Conservation (phyloP, 1,284 basidiomycete genomes). For the Testicularia cyperi region DNA sequence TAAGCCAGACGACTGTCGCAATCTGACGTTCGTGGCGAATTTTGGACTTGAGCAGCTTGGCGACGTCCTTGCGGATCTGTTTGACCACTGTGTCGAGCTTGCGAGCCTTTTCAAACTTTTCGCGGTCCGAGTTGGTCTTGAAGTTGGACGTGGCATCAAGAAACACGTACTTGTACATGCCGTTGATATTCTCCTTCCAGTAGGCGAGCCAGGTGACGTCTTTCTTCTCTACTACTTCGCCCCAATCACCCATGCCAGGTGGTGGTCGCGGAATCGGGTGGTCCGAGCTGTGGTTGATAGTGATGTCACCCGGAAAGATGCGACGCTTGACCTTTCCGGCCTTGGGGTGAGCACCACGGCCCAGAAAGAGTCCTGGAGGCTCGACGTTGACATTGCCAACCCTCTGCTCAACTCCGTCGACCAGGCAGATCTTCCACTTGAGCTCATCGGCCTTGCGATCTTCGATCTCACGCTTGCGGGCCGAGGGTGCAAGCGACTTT, state of each 20-base stretch:
- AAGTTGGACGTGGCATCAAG: constrained; percentile 56
- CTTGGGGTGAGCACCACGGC: constrained; percentile 96
- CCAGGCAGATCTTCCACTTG: constrained; percentile 78
- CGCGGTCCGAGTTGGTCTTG: constrained; percentile 58
- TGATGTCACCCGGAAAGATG: constrained; percentile 55
- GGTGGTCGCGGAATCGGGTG: constrained; percentile 55
- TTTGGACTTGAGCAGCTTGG: constrained; percentile 55
- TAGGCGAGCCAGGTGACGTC: constrained; percentile 58
- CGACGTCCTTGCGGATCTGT: constrained; percentile 50
- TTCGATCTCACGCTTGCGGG: constrained; percentile 69
- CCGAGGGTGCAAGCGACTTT: constrained; percentile 72
- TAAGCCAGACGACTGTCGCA: constrained; percentile 59
- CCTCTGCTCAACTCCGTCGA: constrained; percentile 96
- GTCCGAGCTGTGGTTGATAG: constrained; percentile 57
- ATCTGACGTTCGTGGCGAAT: constrained; percentile 53
- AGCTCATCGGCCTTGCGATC: constrained; percentile 82
- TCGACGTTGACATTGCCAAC: constrained; percentile 97
- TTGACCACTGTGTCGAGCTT: constrained; percentile 54
- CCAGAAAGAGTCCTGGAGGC: constrained; percentile 94
- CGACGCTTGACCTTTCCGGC: constrained; percentile 90
- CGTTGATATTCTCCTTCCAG: constrained; percentile 59
- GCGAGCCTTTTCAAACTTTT: constrained; percentile 59
- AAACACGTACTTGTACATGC: constrained; percentile 58
- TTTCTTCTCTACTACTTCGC: constrained; percentile 54
- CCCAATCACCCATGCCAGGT: constrained; percentile 53